Conservation (phyloP, 2,329 filamentous ascomycete species). For the Paracorniculantispora psalliotae region DNA sequence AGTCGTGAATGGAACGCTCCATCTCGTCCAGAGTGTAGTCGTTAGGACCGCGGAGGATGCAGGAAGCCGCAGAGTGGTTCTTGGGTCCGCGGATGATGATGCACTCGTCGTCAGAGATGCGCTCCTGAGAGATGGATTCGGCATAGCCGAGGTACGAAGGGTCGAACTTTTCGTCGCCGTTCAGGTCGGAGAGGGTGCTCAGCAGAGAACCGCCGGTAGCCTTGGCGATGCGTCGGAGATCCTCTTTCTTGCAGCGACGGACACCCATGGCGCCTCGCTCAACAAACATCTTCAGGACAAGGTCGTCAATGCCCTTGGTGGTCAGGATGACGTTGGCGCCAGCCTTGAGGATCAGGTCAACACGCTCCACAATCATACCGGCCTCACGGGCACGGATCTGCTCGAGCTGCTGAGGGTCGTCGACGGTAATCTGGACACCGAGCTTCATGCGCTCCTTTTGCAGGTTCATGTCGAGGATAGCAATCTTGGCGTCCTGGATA, state of each 20-base stretch:
- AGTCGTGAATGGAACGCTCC: conserved; percentile 97
- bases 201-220: conserved; percentile 91
- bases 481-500: conserved; percentile 92
- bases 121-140: conserved; percentile 95
- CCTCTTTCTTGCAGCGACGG: conserved; percentile 96
- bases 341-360: conserved; percentile 96
- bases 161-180: conserved; percentile 96
- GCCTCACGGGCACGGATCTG: conserved; percentile 92
- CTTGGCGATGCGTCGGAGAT: conserved; percentile 89
- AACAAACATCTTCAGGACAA: conserved; percentile 89
- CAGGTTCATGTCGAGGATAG: conserved; percentile 93
- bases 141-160: conserved; percentile 82
- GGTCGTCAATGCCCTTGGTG: conserved; percentile 96
- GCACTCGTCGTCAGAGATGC: conserved; percentile 97
- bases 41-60: conserved; percentile 92
- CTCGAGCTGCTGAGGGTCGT: conserved; percentile 94
- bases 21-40: conserved; percentile 98
- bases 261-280: conserved; percentile 96
- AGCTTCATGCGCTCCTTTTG: conserved; percentile 99
- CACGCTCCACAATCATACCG: conserved; percentile 85
- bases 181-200: conserved; percentile 89
- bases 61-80: conserved; percentile 86
- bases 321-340: conserved; percentile 95
- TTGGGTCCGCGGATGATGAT: conserved; percentile 96
- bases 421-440: conserved; percentile 95